phyloP scores from a whole-genome alignment of 129 eudicot species.

The Helichrysum umbraculigerum region DNA sequence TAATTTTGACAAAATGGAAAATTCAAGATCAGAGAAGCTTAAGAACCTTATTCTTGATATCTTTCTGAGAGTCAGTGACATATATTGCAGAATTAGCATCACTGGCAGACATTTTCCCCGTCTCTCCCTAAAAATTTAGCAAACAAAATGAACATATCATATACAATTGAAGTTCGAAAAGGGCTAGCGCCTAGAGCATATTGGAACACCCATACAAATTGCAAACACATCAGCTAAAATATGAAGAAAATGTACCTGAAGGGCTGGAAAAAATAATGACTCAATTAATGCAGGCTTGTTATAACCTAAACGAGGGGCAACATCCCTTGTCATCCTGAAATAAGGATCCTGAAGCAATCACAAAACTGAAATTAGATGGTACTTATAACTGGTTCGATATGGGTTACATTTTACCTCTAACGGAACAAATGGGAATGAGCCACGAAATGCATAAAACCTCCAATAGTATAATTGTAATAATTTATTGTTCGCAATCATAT shows the following conservation, averaged over 20 bases:
- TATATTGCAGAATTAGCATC: conserved; percentile 93
- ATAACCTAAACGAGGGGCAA: conserved; percentile 97
- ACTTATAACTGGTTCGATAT: not conserved
- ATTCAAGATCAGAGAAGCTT: not conserved
- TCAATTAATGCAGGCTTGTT: conserved; percentile 92
- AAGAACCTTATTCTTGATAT: conserved; percentile 74
- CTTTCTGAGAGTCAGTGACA: conserved; percentile 80
- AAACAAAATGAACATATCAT: conserved; percentile 4
- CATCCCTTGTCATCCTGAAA: conserved; percentile 96
- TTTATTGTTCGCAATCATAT: not conserved
- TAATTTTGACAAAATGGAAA: not conserved
- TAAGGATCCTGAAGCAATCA: conserved; percentile 77
- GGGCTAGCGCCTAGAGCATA: not conserved
- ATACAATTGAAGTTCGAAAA: not conserved
- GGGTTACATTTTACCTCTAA: not conserved
- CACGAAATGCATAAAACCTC: not conserved
- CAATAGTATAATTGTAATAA: not conserved
- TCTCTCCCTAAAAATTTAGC: conserved; percentile 64
- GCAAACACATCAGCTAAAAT: conserved; percentile 11
- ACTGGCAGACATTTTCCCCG: conserved; percentile 92
- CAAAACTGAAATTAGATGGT: not conserved
- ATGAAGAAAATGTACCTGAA: conserved; percentile 56
- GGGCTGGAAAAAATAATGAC: conserved; percentile 90
- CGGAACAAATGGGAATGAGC: not conserved
- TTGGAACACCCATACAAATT: conserved; percentile 13